Conservation (phyloP, 495 filamentous ascomycete genomes). For the Evernia prunastri region DNA sequence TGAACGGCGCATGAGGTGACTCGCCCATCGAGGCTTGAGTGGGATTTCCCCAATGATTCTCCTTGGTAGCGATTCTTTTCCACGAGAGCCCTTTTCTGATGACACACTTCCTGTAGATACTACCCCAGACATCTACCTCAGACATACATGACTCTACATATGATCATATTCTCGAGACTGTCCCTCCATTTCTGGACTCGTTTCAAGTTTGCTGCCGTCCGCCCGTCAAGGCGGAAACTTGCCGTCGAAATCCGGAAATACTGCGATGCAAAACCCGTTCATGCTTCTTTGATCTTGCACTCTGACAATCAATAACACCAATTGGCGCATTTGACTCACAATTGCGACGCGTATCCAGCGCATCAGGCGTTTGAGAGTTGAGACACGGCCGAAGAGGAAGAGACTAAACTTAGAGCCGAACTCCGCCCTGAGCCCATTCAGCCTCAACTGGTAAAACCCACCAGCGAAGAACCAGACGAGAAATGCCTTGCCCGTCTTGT, state of each 20-base stretch:
- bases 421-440: not conserved
- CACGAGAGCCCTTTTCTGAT: not conserved
- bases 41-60: not conserved
- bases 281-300: not conserved
- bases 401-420: not conserved
- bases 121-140: not conserved
- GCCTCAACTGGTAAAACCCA: not conserved
- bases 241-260: not conserved
- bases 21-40: conserved; percentile 16
- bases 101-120: not conserved
- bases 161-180: not conserved
- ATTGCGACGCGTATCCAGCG: not conserved
- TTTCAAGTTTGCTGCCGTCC: not conserved
- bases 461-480: not conserved
- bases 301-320: not conserved
- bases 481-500: not conserved
- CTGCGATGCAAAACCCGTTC: not conserved
- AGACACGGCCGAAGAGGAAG: not conserved
- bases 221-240: not conserved
- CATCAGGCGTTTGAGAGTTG: not conserved
- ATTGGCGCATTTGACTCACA: not conserved
- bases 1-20: not conserved
- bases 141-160: not conserved
- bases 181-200: not conserved
- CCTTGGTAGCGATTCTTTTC: not conserved